Percentiles rank a stretch among this genome's conserved stretches.
These are phyloP conservation scores for Lentinus brumalis DNA, from an alignment of 768 basidiomycete genomes.

Conservation along the genomic window DNA sequence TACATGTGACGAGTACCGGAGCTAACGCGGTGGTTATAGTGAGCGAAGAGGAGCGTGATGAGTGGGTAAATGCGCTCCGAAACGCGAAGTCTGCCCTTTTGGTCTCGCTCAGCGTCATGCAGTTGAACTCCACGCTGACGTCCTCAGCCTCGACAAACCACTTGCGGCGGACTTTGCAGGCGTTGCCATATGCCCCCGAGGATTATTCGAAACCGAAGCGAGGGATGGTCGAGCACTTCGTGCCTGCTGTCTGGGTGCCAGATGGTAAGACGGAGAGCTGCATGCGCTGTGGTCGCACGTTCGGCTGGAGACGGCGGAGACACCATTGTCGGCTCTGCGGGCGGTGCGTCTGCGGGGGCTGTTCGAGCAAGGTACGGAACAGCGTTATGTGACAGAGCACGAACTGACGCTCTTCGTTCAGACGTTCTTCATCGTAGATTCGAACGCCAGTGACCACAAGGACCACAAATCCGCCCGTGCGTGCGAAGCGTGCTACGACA, in stretches of 20 bases:
- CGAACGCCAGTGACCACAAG: constrained; percentile 45
- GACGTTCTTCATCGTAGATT: constrained; percentile 83
- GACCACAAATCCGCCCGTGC: constrained; percentile 70
- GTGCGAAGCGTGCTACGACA: constrained; percentile 85
- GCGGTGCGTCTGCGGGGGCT: constrained; percentile 80
- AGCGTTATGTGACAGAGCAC: too few species aligned
- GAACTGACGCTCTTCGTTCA: constrained; percentile 31
- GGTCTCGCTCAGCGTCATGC: constrained; percentile 66
- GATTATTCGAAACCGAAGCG: constrained; percentile 39
- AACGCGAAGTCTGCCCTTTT: constrained; percentile 71
- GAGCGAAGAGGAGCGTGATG: constrained; percentile 56
- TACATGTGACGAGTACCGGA: background rate
- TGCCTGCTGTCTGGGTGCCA: constrained; percentile 92
- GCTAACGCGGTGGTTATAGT: constrained; percentile 33
- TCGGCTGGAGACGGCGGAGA: constrained; percentile 77
- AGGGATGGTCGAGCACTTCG: constrained; percentile 74
- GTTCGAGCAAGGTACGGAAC: constrained; percentile 69
- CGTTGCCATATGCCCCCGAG: constrained; percentile 65
- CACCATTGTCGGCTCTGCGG: constrained; percentile 91
- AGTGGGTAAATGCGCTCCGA: constrained; percentile 70
- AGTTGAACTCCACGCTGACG: constrained; percentile 81
- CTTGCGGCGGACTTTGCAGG: constrained; percentile 71
- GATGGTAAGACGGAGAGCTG: constrained; percentile 82
- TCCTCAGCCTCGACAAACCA: constrained; percentile 77
- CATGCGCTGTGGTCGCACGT: constrained; percentile 79